These are phyloP conservation scores for Xerocomus spinulosus DNA, from an alignment of 768 basidiomycete genomes.

Conservation along the genomic window DNA sequence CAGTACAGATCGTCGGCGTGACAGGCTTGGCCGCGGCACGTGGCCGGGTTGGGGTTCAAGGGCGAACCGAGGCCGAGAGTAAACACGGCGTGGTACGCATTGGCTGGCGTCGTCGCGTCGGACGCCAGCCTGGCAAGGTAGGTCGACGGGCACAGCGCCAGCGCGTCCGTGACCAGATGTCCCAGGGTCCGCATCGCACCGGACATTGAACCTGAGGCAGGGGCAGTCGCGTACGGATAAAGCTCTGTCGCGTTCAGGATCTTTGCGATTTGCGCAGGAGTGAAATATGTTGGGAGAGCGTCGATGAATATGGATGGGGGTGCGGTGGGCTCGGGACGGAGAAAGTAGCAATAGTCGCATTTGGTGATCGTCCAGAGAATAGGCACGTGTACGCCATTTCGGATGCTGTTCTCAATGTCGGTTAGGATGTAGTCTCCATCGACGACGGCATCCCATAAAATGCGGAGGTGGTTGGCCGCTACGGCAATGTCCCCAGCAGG, in stretches of 20 bases:
- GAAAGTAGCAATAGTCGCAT: slow-evolving; percentile 19
- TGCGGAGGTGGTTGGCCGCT: slow-evolving; percentile 6
- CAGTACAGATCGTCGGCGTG: slow-evolving; percentile 20
- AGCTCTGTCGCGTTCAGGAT: slow-evolving; percentile 12
- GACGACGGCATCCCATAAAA: slow-evolving; percentile 10
- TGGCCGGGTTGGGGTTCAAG: slow-evolving; percentile 10
- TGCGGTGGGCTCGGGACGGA: slow-evolving; percentile 10
- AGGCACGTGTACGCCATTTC: slow-evolving; percentile 12
- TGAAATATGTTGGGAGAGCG: slow-evolving; percentile 4
- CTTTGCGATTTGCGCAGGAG: slow-evolving; percentile 1
- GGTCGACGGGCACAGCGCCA: slow-evolving; percentile 8
- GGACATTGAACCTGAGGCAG: slow-evolving; percentile 4
- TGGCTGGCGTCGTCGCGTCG: slow-evolving; percentile 15
- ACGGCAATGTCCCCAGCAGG: slow-evolving; percentile 6
- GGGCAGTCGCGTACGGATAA: slow-evolving; percentile 16
- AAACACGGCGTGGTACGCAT: slow-evolving; percentile 13
- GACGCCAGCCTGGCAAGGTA: slow-evolving; percentile 14
- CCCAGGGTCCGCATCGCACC: slow-evolving; percentile 11
- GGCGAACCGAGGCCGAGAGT: slow-evolving; percentile 6
- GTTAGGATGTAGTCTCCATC: slow-evolving; percentile 17
- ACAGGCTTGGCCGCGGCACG: slow-evolving; percentile 14
- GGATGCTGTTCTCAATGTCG: slow-evolving; percentile 13
- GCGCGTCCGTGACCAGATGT: slow-evolving; percentile 13
- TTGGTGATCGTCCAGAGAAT: slow-evolving; percentile 15
- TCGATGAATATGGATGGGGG: slow-evolving; percentile 8